Evolutionary conservation across 768 basidiomycete species (phyloP).

Genomic region (Mycena indigotica): DNA sequence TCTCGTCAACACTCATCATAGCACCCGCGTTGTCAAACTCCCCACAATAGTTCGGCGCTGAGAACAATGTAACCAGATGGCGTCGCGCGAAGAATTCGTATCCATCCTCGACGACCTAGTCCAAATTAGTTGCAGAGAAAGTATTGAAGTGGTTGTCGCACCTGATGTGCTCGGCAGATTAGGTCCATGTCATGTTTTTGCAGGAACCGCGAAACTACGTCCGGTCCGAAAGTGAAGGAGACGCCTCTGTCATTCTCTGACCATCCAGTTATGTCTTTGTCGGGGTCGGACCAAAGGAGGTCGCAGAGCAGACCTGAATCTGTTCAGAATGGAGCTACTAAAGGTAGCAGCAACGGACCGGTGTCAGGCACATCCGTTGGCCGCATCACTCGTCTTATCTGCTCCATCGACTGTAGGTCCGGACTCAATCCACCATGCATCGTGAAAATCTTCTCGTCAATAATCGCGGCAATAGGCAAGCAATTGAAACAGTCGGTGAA

Average conservation of each 20-base stretch:
- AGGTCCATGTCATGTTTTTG: conserved; percentile 99
- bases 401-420: conserved; percentile 98
- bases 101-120: conserved; percentile 98
- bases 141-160: conserved; percentile 37
- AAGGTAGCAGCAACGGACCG: conserved; percentile 50
- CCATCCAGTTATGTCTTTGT: conserved; percentile 99
- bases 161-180: conserved; percentile 98
- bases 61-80: conserved; percentile 96
- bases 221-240: conserved; percentile 98
- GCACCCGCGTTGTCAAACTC: conserved; percentile 99
- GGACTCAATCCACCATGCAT: conserved; percentile 99
- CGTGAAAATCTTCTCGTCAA: conserved; percentile 99
- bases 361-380: conserved; percentile 99
- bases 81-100: conserved; percentile 99
- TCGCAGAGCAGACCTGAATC: conserved; percentile 86
- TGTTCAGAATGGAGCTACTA: conserved; percentile 1
- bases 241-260: conserved; percentile 99
- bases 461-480: conserved; percentile 97
- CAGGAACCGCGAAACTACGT: conserved; percentile 96
- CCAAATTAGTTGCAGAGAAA: too few species aligned
- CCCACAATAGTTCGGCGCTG: conserved; percentile 93
- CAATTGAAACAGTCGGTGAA: conserved; percentile 99
- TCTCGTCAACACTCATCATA: conserved; percentile 99
- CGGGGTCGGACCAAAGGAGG: conserved; percentile 97
- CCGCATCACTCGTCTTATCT: conserved; percentile 98